A percentile compares a stretch with the other conserved stretches of the same genome.
phyloP scores from a whole-genome alignment of 768 basidiomycete species.

The Suillus subluteus region DNA sequence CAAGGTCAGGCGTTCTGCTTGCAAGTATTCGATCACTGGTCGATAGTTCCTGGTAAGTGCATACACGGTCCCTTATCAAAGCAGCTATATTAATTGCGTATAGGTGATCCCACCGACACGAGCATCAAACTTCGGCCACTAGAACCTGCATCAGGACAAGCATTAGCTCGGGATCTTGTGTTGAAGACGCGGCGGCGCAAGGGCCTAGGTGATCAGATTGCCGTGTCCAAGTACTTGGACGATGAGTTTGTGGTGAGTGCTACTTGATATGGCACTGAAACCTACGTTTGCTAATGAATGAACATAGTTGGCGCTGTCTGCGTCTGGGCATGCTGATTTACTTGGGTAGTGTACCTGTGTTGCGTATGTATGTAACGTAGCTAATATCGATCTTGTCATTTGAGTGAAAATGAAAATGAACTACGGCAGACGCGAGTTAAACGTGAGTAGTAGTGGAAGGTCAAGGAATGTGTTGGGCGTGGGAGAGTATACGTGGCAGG shows the following conservation, averaged over 20 bases:
- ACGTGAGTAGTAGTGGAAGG: not conserved
- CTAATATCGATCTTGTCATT: conserved; percentile 8
- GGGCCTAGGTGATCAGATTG: conserved; percentile 95
- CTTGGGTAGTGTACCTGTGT: conserved; percentile 55
- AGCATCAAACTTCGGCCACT: conserved; percentile 94
- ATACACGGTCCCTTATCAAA: conserved; percentile 1
- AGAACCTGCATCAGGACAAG: conserved; percentile 96
- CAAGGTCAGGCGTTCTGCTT: conserved; percentile 99
- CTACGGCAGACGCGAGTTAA: not conserved
- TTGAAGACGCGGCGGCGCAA: conserved; percentile 96
- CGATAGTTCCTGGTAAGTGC: conserved; percentile 88
- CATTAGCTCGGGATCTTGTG: conserved; percentile 91
- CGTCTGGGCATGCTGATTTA: conserved; percentile 94
- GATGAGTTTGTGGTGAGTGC: conserved; percentile 90
- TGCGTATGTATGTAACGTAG: conserved; percentile 16
- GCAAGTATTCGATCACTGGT: conserved; percentile 99
- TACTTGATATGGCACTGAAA: conserved; percentile 1
- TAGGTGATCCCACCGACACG: conserved; percentile 97
- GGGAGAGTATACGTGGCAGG: conserved; percentile 10
- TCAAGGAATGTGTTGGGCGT: conserved; percentile 2
- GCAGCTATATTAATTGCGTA: not conserved
- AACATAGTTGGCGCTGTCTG: conserved; percentile 83
- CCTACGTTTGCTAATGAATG: conserved; percentile 11
- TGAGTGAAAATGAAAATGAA: conserved; percentile 39
- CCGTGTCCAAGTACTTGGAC: conserved; percentile 96